Evolutionary conservation across 1,284 basidiomycete species (phyloP).

Genomic region (Schizophyllum commune): DNA sequence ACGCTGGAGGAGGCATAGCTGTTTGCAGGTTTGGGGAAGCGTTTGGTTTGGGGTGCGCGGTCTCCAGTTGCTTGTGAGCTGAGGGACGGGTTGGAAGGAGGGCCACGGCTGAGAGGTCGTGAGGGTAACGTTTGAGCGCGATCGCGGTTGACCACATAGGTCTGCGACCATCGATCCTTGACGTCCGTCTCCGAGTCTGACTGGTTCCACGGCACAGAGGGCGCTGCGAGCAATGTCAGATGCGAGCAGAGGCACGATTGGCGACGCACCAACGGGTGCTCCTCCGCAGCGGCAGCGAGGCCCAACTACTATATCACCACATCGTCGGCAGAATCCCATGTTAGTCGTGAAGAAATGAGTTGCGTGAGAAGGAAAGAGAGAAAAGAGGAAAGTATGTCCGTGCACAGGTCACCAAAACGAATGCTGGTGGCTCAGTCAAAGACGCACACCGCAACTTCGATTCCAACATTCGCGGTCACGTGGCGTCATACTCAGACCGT

Average conservation of each 20-base stretch:
- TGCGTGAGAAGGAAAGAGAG: too few relatives aligned
- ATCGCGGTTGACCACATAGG: conserved; percentile 43
- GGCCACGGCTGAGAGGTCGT: conserved; percentile 11
- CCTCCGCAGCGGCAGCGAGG: conserved; percentile 72
- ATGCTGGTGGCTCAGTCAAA: too few relatives aligned
- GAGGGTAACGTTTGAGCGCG: conserved; percentile 37
- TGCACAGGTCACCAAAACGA: too few relatives aligned
- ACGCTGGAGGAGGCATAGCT: conserved; percentile 20
- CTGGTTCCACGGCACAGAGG: conserved; percentile 58
- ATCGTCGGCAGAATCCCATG: conserved; percentile 77
- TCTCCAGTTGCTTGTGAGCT: conserved; percentile 14
- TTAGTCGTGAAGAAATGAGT: background rate
- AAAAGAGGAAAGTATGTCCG: too few relatives aligned
- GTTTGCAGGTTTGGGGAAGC: conserved; percentile 42
- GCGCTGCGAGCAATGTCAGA: conserved; percentile 34
- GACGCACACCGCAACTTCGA: background rate
- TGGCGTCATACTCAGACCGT: too few relatives aligned
- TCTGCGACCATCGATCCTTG: conserved; percentile 70
- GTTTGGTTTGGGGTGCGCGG: conserved; percentile 27
- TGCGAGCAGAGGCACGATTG: conserved; percentile 1
- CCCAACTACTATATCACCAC: conserved; percentile 68
- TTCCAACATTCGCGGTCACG: conserved; percentile 1
- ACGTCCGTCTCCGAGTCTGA: conserved; percentile 30
- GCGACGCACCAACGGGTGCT: conserved; percentile 56
- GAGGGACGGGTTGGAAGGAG: conserved; percentile 8